These are phyloP conservation scores for Lichtheimia ramosa DNA, from an alignment of 371 early-diverging fungal species.

Conservation along the genomic window DNA sequence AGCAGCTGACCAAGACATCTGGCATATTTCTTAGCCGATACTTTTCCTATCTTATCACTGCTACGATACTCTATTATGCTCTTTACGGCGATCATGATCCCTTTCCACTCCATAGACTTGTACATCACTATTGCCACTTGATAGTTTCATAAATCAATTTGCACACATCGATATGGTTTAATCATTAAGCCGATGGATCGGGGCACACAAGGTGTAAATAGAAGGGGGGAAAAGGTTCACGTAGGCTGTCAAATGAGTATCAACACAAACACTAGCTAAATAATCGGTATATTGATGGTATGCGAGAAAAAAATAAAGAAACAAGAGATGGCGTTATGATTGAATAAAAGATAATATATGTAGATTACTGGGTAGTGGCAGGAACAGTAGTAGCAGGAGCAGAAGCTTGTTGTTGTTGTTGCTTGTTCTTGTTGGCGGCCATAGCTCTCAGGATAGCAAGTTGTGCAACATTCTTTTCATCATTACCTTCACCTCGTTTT, in stretches of 20 bases:
- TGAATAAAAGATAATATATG: neutral
- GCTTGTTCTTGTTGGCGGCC: neutral
- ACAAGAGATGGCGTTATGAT: neutral
- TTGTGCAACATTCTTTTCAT: neutral
- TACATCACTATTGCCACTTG: neutral
- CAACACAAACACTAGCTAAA: neutral
- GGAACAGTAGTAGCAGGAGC: no score
- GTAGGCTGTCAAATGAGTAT: no score
- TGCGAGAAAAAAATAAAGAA: neutral
- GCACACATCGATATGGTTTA: neutral
- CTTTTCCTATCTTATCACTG: neutral
- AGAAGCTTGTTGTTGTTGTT: neutral
- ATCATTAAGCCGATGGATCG: neutral
- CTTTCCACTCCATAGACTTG: neutral
- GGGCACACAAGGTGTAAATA: no score
- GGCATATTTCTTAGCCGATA: neutral
- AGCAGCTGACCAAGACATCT: neutral
- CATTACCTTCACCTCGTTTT: neutral
- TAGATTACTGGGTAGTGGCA: no score
- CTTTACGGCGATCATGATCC: neutral
- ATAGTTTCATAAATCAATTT: neutral
- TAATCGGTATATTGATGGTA: constrained; percentile 3
- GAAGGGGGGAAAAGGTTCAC: no score
- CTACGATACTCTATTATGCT: neutral
- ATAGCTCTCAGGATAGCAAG: constrained; percentile 1